Percentiles rank a stretch among this genome's conserved stretches.
Conservation (phyloP, 225 moss, liverwort and hornwort genomes). For the Neckera pumila region DNA sequence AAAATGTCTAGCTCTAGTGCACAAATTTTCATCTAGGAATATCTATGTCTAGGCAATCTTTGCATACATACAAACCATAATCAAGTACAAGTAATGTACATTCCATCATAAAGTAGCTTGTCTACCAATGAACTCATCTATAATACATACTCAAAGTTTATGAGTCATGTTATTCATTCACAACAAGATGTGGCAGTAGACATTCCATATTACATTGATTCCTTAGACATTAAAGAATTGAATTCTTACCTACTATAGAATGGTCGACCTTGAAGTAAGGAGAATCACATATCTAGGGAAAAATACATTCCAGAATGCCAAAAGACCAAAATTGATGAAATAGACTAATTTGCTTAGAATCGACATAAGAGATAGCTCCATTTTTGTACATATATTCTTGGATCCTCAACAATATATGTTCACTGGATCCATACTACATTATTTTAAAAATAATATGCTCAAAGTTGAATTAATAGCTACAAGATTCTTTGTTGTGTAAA, state of each 20-base stretch:
- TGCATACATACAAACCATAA: neutral
- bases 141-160: neutral
- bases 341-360: neutral
- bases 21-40: neutral
- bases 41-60: neutral
- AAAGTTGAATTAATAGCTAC: neutral
- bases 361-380: fast-evolving
- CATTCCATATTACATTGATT: neutral
- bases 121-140: neutral
- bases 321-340: neutral
- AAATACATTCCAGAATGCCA: neutral
- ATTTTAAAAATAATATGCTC: neutral
- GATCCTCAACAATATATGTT: neutral
- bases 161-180: neutral
- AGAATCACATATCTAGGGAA: fast-evolving
- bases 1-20: neutral
- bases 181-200: neutral
- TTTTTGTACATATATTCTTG: neutral
- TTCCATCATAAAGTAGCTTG: neutral
- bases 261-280: neutral
- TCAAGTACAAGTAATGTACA: neutral
- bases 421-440: neutral
- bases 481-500: neutral
- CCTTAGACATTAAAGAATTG: neutral
- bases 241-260: neutral